Conservation (phyloP, 2,329 filamentous ascomycete genomes). For the Metarhizium guizhouense region DNA sequence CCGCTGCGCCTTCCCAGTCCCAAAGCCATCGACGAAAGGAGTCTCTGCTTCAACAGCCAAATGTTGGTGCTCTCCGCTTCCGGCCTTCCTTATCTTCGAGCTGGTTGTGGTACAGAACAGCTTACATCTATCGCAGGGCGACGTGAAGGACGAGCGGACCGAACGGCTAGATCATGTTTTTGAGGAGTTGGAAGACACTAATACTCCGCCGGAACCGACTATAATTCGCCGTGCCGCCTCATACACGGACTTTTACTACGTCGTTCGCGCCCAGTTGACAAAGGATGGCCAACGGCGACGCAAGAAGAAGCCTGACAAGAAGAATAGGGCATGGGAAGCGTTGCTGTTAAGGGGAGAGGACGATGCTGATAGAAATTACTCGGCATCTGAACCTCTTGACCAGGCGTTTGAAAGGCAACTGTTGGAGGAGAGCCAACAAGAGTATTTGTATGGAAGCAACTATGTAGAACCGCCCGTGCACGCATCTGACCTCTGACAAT, state of each 20-base stretch:
- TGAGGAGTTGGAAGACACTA: conserved; percentile 46
- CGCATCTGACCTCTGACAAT: conserved; percentile 16
- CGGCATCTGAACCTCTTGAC: conserved; percentile 9
- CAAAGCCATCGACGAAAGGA: conserved; percentile 55
- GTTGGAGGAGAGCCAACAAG: conserved; percentile 72
- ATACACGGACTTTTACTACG: conserved; percentile 66
- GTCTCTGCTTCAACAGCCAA: conserved; percentile 60
- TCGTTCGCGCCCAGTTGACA: conserved; percentile 46
- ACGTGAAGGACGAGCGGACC: conserved; percentile 40
- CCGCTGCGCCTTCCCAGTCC: conserved; percentile 32
- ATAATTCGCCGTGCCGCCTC: conserved; percentile 61
- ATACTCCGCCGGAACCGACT: conserved; percentile 57
- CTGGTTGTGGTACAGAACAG: conserved; percentile 4
- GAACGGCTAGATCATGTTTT: conserved; percentile 48
- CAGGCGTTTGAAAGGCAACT: conserved; percentile 53
- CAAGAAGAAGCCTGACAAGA: conserved; percentile 27
- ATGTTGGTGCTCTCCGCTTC: conserved; percentile 34
- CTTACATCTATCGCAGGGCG: conserved; percentile 35
- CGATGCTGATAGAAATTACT: conserved; percentile 15
- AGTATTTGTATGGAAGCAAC: conserved; percentile 60
- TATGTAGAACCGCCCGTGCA: background rate
- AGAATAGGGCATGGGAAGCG: conserved; percentile 41
- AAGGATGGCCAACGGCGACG: conserved; percentile 36
- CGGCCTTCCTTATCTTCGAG: background rate
- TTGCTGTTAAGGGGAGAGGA: conserved; percentile 20